These are phyloP conservation scores for Talaromyces nanjingensis DNA, from an alignment of 495 filamentous ascomycete species.

Conservation along the genomic window DNA sequence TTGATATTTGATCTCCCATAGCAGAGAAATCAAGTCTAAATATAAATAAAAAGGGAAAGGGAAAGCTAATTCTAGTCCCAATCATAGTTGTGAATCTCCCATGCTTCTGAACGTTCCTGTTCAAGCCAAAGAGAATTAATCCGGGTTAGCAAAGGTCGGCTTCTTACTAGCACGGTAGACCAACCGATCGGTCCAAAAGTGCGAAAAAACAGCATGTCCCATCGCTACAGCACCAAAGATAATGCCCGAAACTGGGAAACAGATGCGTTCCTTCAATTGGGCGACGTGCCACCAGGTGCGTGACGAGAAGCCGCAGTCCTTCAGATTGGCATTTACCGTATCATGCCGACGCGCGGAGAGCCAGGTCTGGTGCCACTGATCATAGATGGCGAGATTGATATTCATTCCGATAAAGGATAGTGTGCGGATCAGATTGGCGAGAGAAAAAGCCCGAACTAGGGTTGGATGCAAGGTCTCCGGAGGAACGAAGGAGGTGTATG, in stretches of 20 bases:
- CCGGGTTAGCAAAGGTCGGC: no score
- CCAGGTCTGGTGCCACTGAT: conserved; percentile 52
- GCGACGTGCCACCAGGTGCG: conserved; percentile 38
- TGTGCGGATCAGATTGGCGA: conserved; percentile 50
- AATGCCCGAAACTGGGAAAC: conserved; percentile 55
- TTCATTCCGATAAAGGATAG: conserved; percentile 51
- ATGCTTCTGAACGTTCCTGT: conserved; percentile 49
- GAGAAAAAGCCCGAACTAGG: conserved; percentile 42
- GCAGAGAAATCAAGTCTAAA: background rate
- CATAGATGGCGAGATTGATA: conserved; percentile 53
- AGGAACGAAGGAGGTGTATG: conserved; percentile 44
- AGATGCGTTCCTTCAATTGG: conserved; percentile 47
- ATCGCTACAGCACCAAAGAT: conserved; percentile 56
- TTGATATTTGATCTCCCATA: background rate
- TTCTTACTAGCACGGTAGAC: no score
- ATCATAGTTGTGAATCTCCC: conserved; percentile 56
- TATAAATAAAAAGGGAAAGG: background rate
- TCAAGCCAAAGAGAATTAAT: no score
- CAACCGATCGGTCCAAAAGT: conserved; percentile 62
- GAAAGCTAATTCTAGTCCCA: no score
- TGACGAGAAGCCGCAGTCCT: conserved; percentile 51
- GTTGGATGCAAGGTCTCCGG: conserved; percentile 35
- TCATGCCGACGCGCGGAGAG: conserved; percentile 48
- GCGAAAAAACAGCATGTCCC: conserved; percentile 53
- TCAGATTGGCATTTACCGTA: conserved; percentile 54